phyloP scores from a whole-genome alignment of 306 rosid species.

The Castanopsis chinensis region DNA sequence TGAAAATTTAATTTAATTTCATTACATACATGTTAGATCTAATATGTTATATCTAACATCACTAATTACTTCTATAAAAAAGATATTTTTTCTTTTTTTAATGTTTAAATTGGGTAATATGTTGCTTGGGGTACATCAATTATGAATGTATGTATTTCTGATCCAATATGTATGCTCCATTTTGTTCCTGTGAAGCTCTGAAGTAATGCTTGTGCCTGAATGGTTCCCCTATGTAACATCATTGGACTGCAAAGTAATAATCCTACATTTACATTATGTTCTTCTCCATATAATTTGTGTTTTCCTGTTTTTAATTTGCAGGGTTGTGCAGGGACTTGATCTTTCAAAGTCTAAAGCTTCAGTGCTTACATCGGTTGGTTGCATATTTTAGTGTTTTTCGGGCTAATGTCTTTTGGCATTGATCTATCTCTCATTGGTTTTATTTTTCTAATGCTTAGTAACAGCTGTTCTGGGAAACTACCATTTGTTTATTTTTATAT shows the following conservation, averaged over 20 bases:
- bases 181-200: no score
- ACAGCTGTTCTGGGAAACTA: constrained; percentile 19
- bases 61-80: no score
- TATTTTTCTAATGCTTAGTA: constrained; percentile 14
- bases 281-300: background rate
- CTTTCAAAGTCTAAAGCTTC: constrained; percentile 95
- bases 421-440: constrained; percentile 14
- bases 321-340: constrained; percentile 94
- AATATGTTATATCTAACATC: no score
- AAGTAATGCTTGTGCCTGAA: no score
- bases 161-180: no score
- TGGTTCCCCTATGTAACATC: background rate
- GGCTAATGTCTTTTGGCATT: constrained; percentile 18
- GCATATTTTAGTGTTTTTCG: constrained; percentile 8
- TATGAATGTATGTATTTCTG: no score
- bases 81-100: background rate
- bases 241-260: background rate
- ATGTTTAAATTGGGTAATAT: background rate
- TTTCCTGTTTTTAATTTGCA: constrained; percentile 40
- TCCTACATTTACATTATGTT: constrained; percentile 1
- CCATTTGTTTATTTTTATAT: constrained; percentile 15
- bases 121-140: no score
- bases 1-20: no score
- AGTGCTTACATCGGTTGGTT: constrained; percentile 88
- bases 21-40: no score